These are phyloP conservation scores for Penicillium cinerascens DNA, from an alignment of 495 filamentous ascomycete species.

Conservation along the genomic window DNA sequence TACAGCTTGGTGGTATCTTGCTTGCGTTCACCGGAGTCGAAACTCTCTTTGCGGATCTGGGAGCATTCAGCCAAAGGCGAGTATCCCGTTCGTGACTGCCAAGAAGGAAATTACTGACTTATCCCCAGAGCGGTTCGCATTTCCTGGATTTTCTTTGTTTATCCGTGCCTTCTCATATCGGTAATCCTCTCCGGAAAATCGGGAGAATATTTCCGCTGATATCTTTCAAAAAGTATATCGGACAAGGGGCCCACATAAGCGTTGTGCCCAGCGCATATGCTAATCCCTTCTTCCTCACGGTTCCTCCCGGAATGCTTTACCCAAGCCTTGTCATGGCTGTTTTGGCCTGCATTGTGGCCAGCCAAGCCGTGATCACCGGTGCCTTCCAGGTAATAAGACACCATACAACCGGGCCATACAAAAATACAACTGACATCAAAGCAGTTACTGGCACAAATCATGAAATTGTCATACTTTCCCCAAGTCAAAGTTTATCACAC, in stretches of 20 bases:
- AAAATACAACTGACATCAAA: not conserved
- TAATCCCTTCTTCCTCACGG: constrained; percentile 67
- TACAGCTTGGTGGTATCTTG: constrained; percentile 61
- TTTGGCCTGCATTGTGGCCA: constrained; percentile 68
- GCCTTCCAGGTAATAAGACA: constrained; percentile 45
- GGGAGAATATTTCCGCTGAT: not conserved
- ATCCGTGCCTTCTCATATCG: constrained; percentile 63
- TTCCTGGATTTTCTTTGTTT: constrained; percentile 59
- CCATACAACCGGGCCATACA: not conserved
- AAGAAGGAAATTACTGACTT: not conserved
- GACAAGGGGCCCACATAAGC: constrained; percentile 68
- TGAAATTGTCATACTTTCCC: constrained; percentile 69
- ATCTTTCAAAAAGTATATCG: constrained; percentile 48
- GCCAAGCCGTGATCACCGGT: constrained; percentile 70
- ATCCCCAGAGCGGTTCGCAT: constrained; percentile 52
- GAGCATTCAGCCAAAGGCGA: constrained; percentile 55
- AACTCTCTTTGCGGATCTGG: constrained; percentile 68
- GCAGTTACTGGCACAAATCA: constrained; percentile 65
- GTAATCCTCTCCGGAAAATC: constrained; percentile 8
- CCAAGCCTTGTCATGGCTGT: constrained; percentile 62
- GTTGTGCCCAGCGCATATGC: constrained; percentile 53
- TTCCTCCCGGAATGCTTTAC: constrained; percentile 64
- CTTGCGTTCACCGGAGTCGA: constrained; percentile 67
- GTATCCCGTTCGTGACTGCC: not conserved
- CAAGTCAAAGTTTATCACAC: constrained; percentile 67